Evolutionary conservation across 208 protist species (phyloP), one percentile per base, ranked within the genome.

Genomic region (Leishmania gerbilli): DNA sequence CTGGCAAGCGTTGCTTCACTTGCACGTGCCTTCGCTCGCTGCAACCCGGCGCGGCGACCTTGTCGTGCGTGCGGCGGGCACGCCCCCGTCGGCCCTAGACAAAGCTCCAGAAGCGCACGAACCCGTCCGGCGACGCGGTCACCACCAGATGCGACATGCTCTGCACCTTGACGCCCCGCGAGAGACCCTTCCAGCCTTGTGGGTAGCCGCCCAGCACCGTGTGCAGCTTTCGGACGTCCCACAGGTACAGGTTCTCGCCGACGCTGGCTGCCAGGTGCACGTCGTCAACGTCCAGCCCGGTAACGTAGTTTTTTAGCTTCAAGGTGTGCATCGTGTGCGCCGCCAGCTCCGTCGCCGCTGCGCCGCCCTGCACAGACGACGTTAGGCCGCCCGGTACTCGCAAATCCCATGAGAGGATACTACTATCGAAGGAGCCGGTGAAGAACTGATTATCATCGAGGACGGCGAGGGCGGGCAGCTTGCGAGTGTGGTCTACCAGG

Each of bases 261-360:
- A 95, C 94, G 77, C 88, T 91, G 27, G 91, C 92, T 0, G 90
- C 91, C 47, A 97, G 86, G 80, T 97, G 88, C 9, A 93, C 68
- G 83, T 94, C 90, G 71, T 97, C 89, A 42, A 96, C 90, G 60
- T 89, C 86, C 17, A 97, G 84, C 5, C 94, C 94, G 13, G 94
- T 97, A 45, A 97, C 92, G 79, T 95, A 95, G 82, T 92, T 92
- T 79, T 90, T 92, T 9, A 95, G 84, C 84, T 92, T 93, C 81
- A 97, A 74, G 53, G 92, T 95, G 81, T 95, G 90, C 79, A 83
- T 79, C 42, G 89, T 91, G 74, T 88, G 78, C 64, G 88, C 88
- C 15, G 77, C 77, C 37, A 89, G 53, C 64, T 74, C 72, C 27
- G 87, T 60, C 8, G 80, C 65, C 45, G 69, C 62, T 31, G 72